Percentiles rank a stretch among this genome's conserved stretches.
Conservation (phyloP, 441 rosid species). For the Croton setiger region DNA sequence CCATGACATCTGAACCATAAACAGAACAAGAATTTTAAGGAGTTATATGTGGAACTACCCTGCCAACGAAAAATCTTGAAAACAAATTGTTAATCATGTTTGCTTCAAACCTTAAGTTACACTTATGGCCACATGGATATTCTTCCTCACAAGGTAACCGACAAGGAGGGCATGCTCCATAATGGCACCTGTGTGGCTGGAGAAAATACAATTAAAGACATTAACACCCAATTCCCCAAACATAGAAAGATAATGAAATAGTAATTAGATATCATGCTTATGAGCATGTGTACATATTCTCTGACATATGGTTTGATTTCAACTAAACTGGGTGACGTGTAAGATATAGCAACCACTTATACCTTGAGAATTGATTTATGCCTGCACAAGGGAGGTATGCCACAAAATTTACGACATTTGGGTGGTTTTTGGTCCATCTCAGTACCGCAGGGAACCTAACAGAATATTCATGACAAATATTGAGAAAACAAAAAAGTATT, state of each 20-base stretch:
- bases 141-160: slow-evolving; percentile 74
- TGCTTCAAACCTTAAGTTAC: slow-evolving; percentile 57
- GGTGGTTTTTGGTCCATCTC: slow-evolving; percentile 92
- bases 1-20: slow-evolving; percentile 73
- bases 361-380: slow-evolving; percentile 73
- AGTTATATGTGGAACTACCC: slow-evolving; percentile 4
- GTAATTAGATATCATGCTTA: not conserved
- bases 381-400: slow-evolving; percentile 59
- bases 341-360: slow-evolving; percentile 17
- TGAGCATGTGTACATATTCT: not conserved
- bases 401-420: slow-evolving; percentile 72
- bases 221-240: slow-evolving; percentile 5
- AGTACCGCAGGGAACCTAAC: slow-evolving; percentile 93
- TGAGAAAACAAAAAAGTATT: not conserved
- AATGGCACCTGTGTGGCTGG: slow-evolving; percentile 90
- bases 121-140: slow-evolving; percentile 76
- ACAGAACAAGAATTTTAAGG: slow-evolving; percentile 19
- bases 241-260: not conserved
- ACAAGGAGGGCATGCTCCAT: slow-evolving; percentile 89
- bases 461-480: slow-evolving; percentile 17
- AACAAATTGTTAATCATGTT: slow-evolving; percentile 12
- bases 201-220: slow-evolving; percentile 21
- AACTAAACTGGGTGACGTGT: not conserved
- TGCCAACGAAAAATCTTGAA: slow-evolving; percentile 2
- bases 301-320: not conserved